Percentiles rank a stretch among this genome's conserved stretches.
Conservation (phyloP, 331 rosid species). For the Ulmus americana region DNA sequence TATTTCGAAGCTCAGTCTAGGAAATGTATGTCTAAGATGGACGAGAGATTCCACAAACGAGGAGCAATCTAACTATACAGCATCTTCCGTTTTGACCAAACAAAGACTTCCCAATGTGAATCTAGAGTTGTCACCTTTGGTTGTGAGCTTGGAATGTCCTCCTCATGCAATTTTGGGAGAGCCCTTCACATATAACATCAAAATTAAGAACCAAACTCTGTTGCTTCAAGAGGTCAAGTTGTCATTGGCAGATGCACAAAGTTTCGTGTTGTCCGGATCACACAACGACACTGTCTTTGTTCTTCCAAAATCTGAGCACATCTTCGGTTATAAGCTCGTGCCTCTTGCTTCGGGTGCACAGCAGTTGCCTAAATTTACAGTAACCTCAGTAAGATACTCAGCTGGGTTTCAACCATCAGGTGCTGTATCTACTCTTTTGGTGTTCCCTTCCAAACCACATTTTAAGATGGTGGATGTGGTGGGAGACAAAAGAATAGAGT, state of each 20-base stretch:
- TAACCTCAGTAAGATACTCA: constrained; percentile 71
- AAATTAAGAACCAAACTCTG: constrained; percentile 64
- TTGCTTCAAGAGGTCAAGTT: constrained; percentile 79
- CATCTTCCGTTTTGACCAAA: constrained; percentile 49
- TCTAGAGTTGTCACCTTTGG: constrained; percentile 62
- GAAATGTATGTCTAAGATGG: constrained; percentile 70
- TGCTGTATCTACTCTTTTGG: constrained; percentile 65
- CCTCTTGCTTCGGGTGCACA: constrained; percentile 78
- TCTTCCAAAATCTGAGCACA: constrained; percentile 79
- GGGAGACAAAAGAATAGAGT: constrained; percentile 38
- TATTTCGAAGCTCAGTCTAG: constrained; percentile 49
- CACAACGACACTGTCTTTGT: constrained; percentile 66
- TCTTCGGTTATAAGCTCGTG: constrained; percentile 78
- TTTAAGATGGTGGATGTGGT: constrained; percentile 40
- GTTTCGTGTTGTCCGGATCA: constrained; percentile 81
- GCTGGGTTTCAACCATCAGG: constrained; percentile 72
- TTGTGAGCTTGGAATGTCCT: constrained; percentile 81
- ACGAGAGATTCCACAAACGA: constrained; percentile 52
- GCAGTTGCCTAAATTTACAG: constrained; percentile 67
- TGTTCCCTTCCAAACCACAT: constrained; percentile 78
- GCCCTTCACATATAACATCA: constrained; percentile 71
- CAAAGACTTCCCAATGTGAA: constrained; percentile 60
- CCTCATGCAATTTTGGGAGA: constrained; percentile 77
- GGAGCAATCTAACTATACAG: constrained; percentile 35
- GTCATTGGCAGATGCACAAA: constrained; percentile 70